Base-by-base conservation (phyloP, 495 filamentous ascomycete species). In the Daldinia vernicosa region DNA sequence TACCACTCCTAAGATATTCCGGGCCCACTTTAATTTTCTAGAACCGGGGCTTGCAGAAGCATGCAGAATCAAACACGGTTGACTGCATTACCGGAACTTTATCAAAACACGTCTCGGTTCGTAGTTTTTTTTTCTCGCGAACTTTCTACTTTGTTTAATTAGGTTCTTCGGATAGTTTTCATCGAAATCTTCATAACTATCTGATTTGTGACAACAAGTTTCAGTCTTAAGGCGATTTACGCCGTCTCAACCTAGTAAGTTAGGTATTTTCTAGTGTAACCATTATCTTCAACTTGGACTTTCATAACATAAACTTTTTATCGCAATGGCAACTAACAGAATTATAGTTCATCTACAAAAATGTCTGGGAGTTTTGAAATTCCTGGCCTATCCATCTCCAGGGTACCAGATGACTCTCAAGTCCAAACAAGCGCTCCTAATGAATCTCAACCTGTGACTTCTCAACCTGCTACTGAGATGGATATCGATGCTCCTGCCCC, bases 301-400 rank as follows among this genome's bases (percentile, higher is more conserved):
- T 60, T 53, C 56, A 56, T 33, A 24, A 45, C 22, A 11, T 19
- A 8, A 11, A 24, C 26, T 7, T 37, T 37, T 24, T 3, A 28
- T 55, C 4, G 15, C 28, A 30, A 33, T 37, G 26, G 3, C 26
- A 30, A 52, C 37, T 47, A 19, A 50, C 47, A 57, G 50, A 6
- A 15, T 12, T 28, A n/a, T 26, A 54, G 57, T 40, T 11, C n/a
- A n/a, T 43, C 65, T 35, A 47, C 33, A 55, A 81, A 47, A 2
- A 88, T 88, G 86, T 80, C 79, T 67, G 83, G 80, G 9, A 39
- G 37, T 19, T 69, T 82, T 30, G 78, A 82, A 39, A 83, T 83
- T 17, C 80, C 82, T 5, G 80, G 80, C 59, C 79, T 83, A 24
- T 52, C 54, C 45, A 57, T 61, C 32, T 56, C 51, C 3, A 53